Percentiles rank a stretch among this genome's conserved stretches.
Conservation (phyloP, 2,329 filamentous ascomycete genomes). For the Diatrype stigma region DNA sequence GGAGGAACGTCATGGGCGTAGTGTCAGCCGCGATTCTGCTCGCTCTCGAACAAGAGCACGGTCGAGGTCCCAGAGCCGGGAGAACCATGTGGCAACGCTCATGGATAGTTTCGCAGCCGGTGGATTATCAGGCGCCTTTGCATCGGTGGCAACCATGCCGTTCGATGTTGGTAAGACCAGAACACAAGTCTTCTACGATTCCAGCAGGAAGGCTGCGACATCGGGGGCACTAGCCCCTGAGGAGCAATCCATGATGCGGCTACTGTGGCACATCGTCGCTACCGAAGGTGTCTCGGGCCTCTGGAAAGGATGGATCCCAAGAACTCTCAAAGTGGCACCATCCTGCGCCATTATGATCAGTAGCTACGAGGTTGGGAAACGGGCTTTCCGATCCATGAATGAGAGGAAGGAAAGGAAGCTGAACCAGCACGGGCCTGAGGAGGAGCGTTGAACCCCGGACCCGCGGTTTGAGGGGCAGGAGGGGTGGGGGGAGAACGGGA, state of each 20-base stretch:
- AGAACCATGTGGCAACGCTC: constrained; percentile 74
- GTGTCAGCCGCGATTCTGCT: constrained; percentile 32
- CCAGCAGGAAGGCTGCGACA: constrained; percentile 23
- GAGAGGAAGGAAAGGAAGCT: constrained; percentile 35
- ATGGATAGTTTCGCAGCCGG: constrained; percentile 87
- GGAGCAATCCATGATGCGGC: constrained; percentile 70
- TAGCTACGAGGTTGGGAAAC: constrained; percentile 94
- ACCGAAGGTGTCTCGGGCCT: constrained; percentile 77
- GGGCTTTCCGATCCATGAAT: constrained; percentile 75
- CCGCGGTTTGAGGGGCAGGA: too few relatives aligned
- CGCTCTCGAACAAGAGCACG: constrained; percentile 36
- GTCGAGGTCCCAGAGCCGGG: constrained; percentile 57
- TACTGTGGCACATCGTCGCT: constrained; percentile 87
- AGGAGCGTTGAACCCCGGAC: too few relatives aligned
- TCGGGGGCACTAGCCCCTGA: constrained; percentile 53
- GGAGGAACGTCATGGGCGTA: constrained; percentile 43
- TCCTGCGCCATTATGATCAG: constrained; percentile 99
- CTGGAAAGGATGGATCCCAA: constrained; percentile 87
- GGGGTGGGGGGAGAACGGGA: too few relatives aligned
- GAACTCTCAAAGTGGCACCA: constrained; percentile 90
- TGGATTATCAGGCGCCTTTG: constrained; percentile 75
- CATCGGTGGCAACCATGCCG: constrained; percentile 84
- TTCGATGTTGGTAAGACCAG: constrained; percentile 98
- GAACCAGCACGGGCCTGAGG: too few relatives aligned
- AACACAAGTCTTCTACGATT: constrained; percentile 75